These are phyloP conservation scores for Mucor velutinosus DNA, from an alignment of 371 early-diverging fungal genomes.

Conservation along the genomic window DNA sequence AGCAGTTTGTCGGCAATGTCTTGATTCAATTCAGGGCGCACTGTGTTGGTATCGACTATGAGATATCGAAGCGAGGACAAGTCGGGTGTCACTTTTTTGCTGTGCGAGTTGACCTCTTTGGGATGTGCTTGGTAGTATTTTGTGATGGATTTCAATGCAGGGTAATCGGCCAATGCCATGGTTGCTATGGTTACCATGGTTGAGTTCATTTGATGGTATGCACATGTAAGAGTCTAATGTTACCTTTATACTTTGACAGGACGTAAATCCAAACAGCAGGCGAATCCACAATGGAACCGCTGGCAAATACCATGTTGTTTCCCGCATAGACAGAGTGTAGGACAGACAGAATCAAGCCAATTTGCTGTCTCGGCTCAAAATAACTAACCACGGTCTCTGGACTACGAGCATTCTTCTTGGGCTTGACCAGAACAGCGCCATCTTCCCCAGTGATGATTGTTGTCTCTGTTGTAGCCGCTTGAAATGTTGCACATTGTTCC, in stretches of 20 bases:
- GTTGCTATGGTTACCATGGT: slow-evolving; percentile 38
- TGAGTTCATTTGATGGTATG: neutral
- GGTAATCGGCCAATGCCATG: slow-evolving; percentile 69
- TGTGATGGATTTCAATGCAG: slow-evolving; percentile 58
- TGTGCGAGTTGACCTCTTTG: slow-evolving; percentile 43
- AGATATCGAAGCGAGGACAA: slow-evolving; percentile 63
- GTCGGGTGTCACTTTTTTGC: slow-evolving; percentile 56
- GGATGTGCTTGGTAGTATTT: slow-evolving; percentile 42
- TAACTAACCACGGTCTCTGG: slow-evolving; percentile 61
- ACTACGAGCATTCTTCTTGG: slow-evolving; percentile 8
- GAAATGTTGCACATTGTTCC: slow-evolving; percentile 61
- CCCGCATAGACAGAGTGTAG: slow-evolving; percentile 76
- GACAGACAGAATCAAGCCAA: slow-evolving; percentile 74
- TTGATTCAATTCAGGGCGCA: slow-evolving; percentile 55
- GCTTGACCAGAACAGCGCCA: slow-evolving; percentile 12
- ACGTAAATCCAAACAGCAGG: slow-evolving; percentile 75
- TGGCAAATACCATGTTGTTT: slow-evolving; percentile 65
- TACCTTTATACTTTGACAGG: slow-evolving; percentile 62
- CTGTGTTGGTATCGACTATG: slow-evolving; percentile 64
- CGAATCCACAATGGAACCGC: slow-evolving; percentile 63
- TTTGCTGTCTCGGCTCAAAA: slow-evolving; percentile 84
- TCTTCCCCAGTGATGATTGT: neutral
- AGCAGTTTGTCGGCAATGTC: slow-evolving; percentile 66
- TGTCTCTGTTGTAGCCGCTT: slow-evolving; percentile 33
- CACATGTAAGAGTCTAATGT: neutral